These are phyloP conservation scores for Limnomonas spitsbergensis DNA, from an alignment of 139 green algal genomes.

Conservation along the genomic window DNA sequence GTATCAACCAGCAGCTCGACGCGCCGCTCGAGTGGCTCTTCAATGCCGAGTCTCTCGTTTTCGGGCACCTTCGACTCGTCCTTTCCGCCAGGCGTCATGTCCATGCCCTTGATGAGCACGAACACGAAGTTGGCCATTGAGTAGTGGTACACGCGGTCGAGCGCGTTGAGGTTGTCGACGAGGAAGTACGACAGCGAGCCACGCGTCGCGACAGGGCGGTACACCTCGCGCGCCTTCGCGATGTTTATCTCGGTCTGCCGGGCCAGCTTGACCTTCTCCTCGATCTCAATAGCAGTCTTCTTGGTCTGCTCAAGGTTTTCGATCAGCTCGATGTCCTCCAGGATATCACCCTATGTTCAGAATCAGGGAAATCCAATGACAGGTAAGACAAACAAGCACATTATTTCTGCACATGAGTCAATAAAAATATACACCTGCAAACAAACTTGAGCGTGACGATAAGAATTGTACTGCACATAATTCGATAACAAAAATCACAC, in stretches of 20 bases:
- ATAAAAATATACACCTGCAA: too few species aligned
- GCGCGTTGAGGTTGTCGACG: conserved; percentile 76
- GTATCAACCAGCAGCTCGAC: conserved; percentile 75
- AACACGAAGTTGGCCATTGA: conserved; percentile 90
- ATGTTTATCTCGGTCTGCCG: conserved; percentile 74
- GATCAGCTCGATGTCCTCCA: conserved; percentile 89
- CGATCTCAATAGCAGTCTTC: conserved; percentile 77
- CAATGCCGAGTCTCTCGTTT: conserved; percentile 29
- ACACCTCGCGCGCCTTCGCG: conserved; percentile 72
- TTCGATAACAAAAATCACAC: too few species aligned
- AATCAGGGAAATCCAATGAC: conserved; percentile 19
- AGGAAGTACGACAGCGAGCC: conserved; percentile 89
- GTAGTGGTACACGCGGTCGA: conserved; percentile 90
- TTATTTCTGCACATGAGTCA: neutral
- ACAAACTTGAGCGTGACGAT: too few species aligned
- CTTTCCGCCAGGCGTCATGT: conserved; percentile 57
- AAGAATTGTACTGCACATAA: too few species aligned
- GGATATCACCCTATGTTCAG: conserved; percentile 81
- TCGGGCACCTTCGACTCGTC: conserved; percentile 57
- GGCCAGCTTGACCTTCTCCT: conserved; percentile 75
- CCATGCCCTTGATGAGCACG: conserved; percentile 82
- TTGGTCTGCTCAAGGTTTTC: conserved; percentile 92
- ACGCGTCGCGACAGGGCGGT: conserved; percentile 75
- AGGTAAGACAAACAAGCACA: neutral
- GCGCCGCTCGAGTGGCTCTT: conserved; percentile 59